A percentile compares a stretch with the other conserved stretches of the same genome.
These are phyloP conservation scores for Crithidia expoeki DNA, from an alignment of 208 protist species.

Conservation along the genomic window DNA sequence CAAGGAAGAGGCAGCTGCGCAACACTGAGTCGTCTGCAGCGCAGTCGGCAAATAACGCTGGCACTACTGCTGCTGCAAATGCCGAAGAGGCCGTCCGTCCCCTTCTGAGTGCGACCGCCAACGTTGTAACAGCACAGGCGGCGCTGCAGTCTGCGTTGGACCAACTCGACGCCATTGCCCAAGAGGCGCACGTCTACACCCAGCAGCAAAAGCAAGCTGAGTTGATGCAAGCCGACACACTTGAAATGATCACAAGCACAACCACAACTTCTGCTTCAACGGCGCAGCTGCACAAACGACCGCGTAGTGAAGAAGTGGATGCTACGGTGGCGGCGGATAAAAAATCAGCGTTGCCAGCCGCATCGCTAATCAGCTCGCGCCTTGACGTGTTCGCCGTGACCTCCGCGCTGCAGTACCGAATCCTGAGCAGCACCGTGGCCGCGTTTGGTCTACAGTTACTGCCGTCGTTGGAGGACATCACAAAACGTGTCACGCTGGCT, in stretches of 20 bases:
- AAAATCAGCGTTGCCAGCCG: neutral
- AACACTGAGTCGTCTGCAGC: conserved; percentile 3
- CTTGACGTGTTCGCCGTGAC: conserved; percentile 60
- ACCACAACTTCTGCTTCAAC: neutral
- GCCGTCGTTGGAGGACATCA: conserved; percentile 54
- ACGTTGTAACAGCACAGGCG: conserved; percentile 23
- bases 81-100: conserved; percentile 6
- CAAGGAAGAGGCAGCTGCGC: conserved; percentile 27
- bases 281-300: conserved; percentile 16
- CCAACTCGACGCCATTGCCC: conserved; percentile 54
- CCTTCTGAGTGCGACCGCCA: conserved; percentile 14
- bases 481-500: conserved; percentile 48
- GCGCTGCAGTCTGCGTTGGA: conserved; percentile 38
- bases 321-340: neutral
- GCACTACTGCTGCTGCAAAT: neutral
- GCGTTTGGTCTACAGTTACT: conserved; percentile 57
- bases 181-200: conserved; percentile 52
- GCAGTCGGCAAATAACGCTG: neutral
- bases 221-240: neutral
- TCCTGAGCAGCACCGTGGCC: conserved; percentile 35
- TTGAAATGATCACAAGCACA: too few relatives aligned
- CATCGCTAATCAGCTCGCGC: conserved; percentile 11
- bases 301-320: neutral
- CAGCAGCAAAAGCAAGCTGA: conserved; percentile 17
- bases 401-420: conserved; percentile 47